Evolutionary conservation across 1,139 yeast genomes (phyloP).

Genomic region (Hemisphaericaspora xylanilytica): DNA sequence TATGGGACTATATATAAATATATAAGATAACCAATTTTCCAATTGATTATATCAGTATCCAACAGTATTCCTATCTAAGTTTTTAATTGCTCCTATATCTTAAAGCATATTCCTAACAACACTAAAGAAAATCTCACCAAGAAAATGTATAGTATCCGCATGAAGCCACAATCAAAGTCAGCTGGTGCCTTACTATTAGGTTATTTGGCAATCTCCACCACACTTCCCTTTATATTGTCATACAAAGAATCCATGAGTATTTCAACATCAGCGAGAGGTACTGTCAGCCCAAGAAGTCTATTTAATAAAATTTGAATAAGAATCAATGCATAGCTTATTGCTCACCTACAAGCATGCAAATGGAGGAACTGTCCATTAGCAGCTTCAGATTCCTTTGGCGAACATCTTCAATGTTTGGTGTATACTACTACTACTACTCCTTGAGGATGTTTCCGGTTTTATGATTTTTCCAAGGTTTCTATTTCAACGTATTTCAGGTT

Average conservation of each 20-base stretch:
- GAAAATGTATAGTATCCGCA: conserved; percentile 16
- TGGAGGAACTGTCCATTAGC: too few species aligned
- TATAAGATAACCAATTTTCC: too few species aligned
- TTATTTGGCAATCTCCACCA: conserved; percentile 41
- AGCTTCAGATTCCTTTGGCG: too few species aligned
- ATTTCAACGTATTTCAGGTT: background rate
- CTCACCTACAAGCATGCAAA: too few species aligned
- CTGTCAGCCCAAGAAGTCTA: conserved; percentile 36
- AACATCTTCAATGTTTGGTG: too few species aligned
- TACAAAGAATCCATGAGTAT: conserved; percentile 34
- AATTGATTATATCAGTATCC: too few species aligned
- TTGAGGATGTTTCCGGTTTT: background rate
- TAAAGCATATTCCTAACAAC: too few species aligned
- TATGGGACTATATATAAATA: too few species aligned
- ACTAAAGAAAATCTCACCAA: too few species aligned
- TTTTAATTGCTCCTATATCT: too few species aligned
- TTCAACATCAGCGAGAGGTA: conserved; percentile 27
- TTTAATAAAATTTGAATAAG: conserved; percentile 35
- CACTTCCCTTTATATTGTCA: conserved; percentile 43
- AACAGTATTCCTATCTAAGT: too few species aligned
- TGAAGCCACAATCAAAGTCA: conserved; percentile 16
- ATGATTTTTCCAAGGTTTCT: background rate
- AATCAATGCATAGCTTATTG: background rate
- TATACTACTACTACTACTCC: background rate
- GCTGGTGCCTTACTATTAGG: conserved; percentile 35